Conservation (phyloP, 192 early-diverging fungal species). For the Diversispora epigaea region DNA sequence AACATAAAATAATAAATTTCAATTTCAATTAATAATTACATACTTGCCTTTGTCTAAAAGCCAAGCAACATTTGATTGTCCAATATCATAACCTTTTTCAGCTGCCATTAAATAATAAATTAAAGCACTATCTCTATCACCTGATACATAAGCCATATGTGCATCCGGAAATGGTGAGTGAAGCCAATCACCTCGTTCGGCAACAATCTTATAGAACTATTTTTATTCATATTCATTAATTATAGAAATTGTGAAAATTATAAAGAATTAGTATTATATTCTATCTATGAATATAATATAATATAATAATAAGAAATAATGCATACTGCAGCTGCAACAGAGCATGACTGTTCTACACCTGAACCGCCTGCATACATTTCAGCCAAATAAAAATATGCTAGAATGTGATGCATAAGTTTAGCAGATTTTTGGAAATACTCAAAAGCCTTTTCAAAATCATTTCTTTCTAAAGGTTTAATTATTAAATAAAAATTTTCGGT, state of each 20-base stretch:
- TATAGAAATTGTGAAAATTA: too few species aligned
- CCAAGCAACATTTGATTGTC: conserved; percentile 89
- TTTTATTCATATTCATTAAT: background rate
- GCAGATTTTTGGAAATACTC: conserved; percentile 61
- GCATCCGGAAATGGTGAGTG: conserved; percentile 66
- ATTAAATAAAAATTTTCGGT: background rate
- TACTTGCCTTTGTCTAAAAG: conserved; percentile 68
- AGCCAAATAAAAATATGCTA: conserved; percentile 81
- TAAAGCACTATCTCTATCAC: conserved; percentile 69
- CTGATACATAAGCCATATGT: conserved; percentile 52
- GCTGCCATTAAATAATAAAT: conserved; percentile 80
- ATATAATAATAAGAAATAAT: background rate
- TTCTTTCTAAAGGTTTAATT: conserved; percentile 29
- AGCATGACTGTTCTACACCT: conserved; percentile 56
- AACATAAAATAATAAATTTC: too few species aligned
- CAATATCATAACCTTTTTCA: conserved; percentile 85
- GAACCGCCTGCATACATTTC: conserved; percentile 64
- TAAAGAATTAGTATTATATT: too few species aligned
- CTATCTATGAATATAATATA: too few species aligned
- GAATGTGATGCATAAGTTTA: conserved; percentile 56
- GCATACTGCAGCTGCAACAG: conserved; percentile 63
- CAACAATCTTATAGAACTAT: conserved; percentile 74
- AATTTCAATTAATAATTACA: too few species aligned
- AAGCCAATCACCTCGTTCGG: conserved; percentile 85
- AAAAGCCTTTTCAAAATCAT: conserved; percentile 42